Conservation (phyloP, 164 flowering plant genomes). For the Vitis vinifera region DNA sequence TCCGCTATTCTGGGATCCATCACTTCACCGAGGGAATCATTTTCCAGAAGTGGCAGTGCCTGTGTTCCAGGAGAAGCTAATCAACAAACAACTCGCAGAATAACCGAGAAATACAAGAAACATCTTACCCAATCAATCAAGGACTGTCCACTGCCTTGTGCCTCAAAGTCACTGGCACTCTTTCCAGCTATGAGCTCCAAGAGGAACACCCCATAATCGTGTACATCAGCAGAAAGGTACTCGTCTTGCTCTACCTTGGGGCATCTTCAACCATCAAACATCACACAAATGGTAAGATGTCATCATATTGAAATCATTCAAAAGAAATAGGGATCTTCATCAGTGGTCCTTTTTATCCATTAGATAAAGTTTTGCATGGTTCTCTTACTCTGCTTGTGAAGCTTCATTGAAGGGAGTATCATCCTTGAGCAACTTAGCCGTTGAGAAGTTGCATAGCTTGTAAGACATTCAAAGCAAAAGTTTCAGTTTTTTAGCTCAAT, state of each 20-base stretch:
- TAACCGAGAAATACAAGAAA: background rate
- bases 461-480: slow-evolving; percentile 2
- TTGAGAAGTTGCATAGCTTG: slow-evolving; percentile 33
- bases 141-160: slow-evolving; percentile 14
- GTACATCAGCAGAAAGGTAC: slow-evolving; percentile 27
- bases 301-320: too few species aligned
- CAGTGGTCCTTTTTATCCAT: too few species aligned
- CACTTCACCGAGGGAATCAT: slow-evolving; percentile 21
- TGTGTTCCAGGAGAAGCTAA: slow-evolving; percentile 8
- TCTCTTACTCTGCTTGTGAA: slow-evolving; percentile 25
- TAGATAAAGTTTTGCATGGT: too few species aligned
- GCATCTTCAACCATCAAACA: slow-evolving; percentile 19
- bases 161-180: slow-evolving; percentile 2
- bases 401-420: slow-evolving; percentile 5
- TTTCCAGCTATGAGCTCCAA: slow-evolving; percentile 47
- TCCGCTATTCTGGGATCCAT: slow-evolving; percentile 37
- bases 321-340: background rate
- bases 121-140: slow-evolving; percentile 38
- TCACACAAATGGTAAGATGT: background rate
- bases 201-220: slow-evolving; percentile 42
- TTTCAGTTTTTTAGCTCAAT: slow-evolving; percentile 4
- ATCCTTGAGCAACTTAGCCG: slow-evolving; percentile 33
- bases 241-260: slow-evolving; percentile 15
- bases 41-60: slow-evolving; percentile 37
- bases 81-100: background rate